Evolutionary conservation across 2,329 filamentous ascomycete species (phyloP), one percentile per base, ranked within the genome.

Genomic region (Tolypocladium ovalisporum): DNA sequence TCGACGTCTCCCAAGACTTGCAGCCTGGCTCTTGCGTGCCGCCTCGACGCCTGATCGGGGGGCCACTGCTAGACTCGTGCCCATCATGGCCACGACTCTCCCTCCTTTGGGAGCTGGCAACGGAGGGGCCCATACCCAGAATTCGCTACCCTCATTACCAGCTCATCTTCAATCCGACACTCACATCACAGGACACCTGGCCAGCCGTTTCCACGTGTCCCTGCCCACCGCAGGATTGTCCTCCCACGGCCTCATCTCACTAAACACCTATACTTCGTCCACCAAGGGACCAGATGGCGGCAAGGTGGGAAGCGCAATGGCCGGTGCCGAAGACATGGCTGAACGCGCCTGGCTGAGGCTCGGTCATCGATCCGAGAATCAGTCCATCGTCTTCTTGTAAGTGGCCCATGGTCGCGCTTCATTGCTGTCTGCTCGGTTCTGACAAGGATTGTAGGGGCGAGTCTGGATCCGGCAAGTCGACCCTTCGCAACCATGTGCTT

Each of bases 401-500:
- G 90, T 29, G 29, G 36, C 22, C 5, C 35, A 15, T 39, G n/a
- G 19, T 19, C 47, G 6, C 9, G 1, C 19, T 22, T 15, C 29
- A 4, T 35, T 19, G 10, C 12, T 15, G 13, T 22, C 22, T 52
- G 29, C 29, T 34, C 17, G 29, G 4, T 35, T 34, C 47, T 52
- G 47, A 52, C 47, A 13, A 27, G 12, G 9, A 2, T 8, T 52
- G 19, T 63, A 97, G 92, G 63, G 94, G 94, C 72, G 94, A 99
- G 80, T 96, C 91, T 58, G 94, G 94, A 52, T 87, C 94, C 36
- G 94, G 94, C 65, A 99, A 99, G 77, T 97, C 94, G 0, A 99
- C 94, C 0, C 79, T 97, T 66, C 87, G 94, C 61, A 89, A 90
- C 49, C 94, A 97, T 71, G 78, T 97, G 56, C 78, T 99, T 52